A percentile compares a stretch with the other conserved stretches of the same genome.
phyloP scores from a whole-genome alignment of 345 rosid species.

The Brassica carinata region DNA sequence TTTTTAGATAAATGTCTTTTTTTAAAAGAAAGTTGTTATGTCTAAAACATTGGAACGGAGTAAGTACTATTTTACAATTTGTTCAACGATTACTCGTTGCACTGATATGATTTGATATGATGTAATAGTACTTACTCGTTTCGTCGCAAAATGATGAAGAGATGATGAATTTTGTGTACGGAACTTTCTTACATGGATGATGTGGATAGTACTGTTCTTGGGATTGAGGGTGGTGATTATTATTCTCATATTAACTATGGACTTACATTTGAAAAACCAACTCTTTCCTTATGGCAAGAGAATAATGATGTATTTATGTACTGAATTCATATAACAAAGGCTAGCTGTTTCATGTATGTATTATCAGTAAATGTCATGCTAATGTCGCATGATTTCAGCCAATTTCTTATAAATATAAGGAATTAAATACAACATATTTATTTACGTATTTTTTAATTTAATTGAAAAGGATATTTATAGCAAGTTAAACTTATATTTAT shows the following conservation, averaged over 20 bases:
- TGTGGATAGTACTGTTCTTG: slow-evolving; percentile 20
- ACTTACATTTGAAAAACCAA: slow-evolving; percentile 41
- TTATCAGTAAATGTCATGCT: not conserved
- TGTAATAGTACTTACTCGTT: too few relatives aligned
- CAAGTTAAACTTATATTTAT: not conserved
- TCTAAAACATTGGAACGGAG: too few relatives aligned
- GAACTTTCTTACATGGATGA: too few relatives aligned
- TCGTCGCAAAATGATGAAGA: too few relatives aligned
- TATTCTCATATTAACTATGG: slow-evolving; percentile 42
- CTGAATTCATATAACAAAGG: not conserved
- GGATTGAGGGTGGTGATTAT: slow-evolving; percentile 37
- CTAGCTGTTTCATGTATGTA: not conserved
- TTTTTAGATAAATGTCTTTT: too few relatives aligned
- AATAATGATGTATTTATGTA: slow-evolving; percentile 24
- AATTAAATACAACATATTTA: not conserved
- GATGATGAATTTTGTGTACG: too few relatives aligned
- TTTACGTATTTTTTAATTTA: not conserved
- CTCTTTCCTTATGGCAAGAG: slow-evolving; percentile 49
- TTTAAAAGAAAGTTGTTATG: too few relatives aligned
- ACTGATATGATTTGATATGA: too few relatives aligned
- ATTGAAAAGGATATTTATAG: not conserved
- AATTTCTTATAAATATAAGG: not conserved
- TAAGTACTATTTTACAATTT: too few relatives aligned
- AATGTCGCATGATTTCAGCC: not conserved
- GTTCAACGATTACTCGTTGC: too few relatives aligned